Evolutionary conservation across 192 early-diverging fungal species (phyloP), one percentile per base, ranked within the genome.

Genomic region (Backusella australiensis): DNA sequence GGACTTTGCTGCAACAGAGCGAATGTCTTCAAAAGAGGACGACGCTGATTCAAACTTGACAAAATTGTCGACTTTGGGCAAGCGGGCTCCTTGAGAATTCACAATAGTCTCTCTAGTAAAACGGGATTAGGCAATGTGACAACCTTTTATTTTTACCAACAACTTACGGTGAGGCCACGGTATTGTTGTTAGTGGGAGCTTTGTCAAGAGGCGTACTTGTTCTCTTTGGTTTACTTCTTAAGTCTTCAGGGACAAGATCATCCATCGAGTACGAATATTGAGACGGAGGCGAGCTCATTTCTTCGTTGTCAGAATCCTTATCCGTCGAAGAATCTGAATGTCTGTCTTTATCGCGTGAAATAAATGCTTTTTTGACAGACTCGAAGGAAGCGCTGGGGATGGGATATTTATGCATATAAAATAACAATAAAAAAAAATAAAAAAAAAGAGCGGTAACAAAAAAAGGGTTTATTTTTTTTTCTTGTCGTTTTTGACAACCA

Each of bases 21-120:
- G 41, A 34, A 75, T 67, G 32, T 75, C 74, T 34, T 75, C 74
- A 36, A 75, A 75, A 17, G 56, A 29, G 23, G 56, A 8, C 7
- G 26, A 29, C 1, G 11, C 56, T 63, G 21, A 63, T 63, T 63
- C 23, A 26, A 63, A 63, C 9, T 63, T 63, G 11, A 63, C 56
- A 63, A 63, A 63, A n/a, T 26, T 63, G 12, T 63, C 56, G 21
- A 21, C n/a, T 63, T 26, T 11, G 12, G 21, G 8, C 26, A 21
- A 2, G n/a, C n/a, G 11, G 19, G 6, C 8, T 56, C 23, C 9
- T 21, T 56, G 53, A 11, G 53, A 2, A 9, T 56, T 56, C n/a
- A 7, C 56, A 12, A 3, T 14, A 7, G 8, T 63, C 12, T 14
- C 56, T 26, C 21, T 63, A 63, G 9, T 14, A 63, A 14, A 26